Evolutionary conservation across 192 early-diverging fungal genomes (phyloP), one percentile per base, ranked within the genome.

Genomic region (Helicostylum pulchrum): DNA sequence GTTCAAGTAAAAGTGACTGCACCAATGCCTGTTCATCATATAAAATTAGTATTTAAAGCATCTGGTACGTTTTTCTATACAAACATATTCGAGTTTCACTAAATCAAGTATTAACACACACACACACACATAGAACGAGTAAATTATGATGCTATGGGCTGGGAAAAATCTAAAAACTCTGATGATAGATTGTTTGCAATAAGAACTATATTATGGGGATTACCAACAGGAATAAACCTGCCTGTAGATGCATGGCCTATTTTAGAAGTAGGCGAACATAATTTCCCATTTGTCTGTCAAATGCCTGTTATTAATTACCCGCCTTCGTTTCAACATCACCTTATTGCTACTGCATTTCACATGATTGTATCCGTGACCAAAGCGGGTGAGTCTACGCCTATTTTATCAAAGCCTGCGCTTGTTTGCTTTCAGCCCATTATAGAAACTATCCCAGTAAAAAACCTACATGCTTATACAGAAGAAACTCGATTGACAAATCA

Each of bases 251-350:
- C 39, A 48, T 62, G 60, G 55, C 60, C 61, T 31, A 54, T 47
- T 20, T 19, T 72, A 21, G 53, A 56, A 36, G 47, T 52, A 20
- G 73, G 73, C 17, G 53, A 39, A 17, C 63, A 70, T 12, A 48
- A 19, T 7, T 70, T 61, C 8, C 67, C 67, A 30, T 75, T 75
- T 62, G 54, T 64, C 3, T 43, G 46, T 17, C 67, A 75, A 57
- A 42, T 75, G 42, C 73, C 73, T 3, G 44, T 75, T 5, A 44
- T 75, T 7, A 75, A 75, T 26, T 75, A 70, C 42, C 60, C 62
- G 3, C 61, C 66, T 5, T 39, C 66, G 5, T 62, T 63, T 53
- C 34, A 66, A 11, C 55, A 70, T 46, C 55, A 66, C 31, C 58
- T 65, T 26, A 53, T 68, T 19, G 53, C 59, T 4, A 62, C 23